These are phyloP conservation scores for Globisporangium rhizosaccharum DNA, from an alignment of 352 stramenopile genomes.

Conservation along the genomic window DNA sequence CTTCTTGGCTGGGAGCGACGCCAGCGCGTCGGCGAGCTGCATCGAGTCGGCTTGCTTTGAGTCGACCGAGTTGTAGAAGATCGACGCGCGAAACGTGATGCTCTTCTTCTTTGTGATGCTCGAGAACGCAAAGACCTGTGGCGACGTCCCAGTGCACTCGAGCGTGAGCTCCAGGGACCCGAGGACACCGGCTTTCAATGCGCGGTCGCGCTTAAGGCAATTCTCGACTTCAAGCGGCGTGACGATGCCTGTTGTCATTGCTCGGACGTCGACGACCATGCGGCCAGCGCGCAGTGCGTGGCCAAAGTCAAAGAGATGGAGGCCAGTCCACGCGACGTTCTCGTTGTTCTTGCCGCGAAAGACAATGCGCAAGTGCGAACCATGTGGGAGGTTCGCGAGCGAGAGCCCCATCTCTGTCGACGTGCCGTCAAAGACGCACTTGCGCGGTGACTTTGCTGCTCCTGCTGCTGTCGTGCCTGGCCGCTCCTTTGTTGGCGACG, in stretches of 20 bases:
- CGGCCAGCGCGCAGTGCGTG: conserved; percentile 55
- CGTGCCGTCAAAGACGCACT: conserved; percentile 4
- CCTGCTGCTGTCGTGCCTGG: neutral
- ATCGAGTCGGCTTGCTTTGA: neutral
- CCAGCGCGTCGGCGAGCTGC: conserved; percentile 13
- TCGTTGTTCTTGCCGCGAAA: conserved; percentile 38
- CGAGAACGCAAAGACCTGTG: conserved; percentile 55
- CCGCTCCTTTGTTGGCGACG: conserved; percentile 21
- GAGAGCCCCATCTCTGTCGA: conserved; percentile 21
- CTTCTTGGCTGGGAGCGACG: conserved; percentile 28
- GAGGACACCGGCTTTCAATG: conserved; percentile 26
- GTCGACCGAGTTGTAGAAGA: conserved; percentile 41
- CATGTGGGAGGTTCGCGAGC: conserved; percentile 68
- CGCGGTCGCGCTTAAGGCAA: conserved; percentile 33
- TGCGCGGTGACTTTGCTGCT: conserved; percentile 3
- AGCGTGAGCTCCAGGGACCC: conserved; percentile 41
- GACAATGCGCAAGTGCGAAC: conserved; percentile 61
- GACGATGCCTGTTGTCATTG: conserved; percentile 23
- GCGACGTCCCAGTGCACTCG: conserved; percentile 32
- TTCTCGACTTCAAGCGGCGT: conserved; percentile 75
- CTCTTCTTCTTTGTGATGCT: conserved; percentile 43
- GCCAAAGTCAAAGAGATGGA: conserved; percentile 81
- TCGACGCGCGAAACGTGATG: conserved; percentile 64
- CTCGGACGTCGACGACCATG: conserved; percentile 27
- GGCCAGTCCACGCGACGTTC: conserved; percentile 49